Conservation (phyloP, 1,139 yeast genomes). For the Kodamaea plutei region DNA sequence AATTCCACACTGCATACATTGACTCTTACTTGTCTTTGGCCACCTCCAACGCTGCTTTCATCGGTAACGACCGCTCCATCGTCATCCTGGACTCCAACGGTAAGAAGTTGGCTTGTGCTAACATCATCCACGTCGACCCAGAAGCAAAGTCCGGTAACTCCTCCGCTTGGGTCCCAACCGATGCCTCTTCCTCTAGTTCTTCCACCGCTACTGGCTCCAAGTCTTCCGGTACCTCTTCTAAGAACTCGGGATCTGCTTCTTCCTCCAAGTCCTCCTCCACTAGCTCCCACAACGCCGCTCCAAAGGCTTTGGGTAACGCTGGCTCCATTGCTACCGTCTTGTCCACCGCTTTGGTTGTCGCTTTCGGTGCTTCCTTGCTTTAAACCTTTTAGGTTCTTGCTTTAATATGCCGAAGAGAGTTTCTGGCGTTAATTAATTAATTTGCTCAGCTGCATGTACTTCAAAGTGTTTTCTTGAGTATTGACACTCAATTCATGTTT, state of each 20-base stretch:
- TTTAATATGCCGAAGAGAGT: no score
- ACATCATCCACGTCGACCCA: slow-evolving; percentile 22
- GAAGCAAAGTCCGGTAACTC: slow-evolving; percentile 5
- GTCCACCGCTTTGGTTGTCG: slow-evolving; percentile 15
- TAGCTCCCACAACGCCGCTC: slow-evolving; percentile 1
- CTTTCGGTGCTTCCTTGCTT: slow-evolving; percentile 13
- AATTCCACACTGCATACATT: slow-evolving; percentile 23
- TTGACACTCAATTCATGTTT: no score
- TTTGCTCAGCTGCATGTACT: no score
- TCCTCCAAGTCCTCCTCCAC: slow-evolving; percentile 2
- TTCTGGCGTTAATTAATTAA: no score
- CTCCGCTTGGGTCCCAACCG: slow-evolving; percentile 7
- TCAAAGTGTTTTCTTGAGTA: no score
- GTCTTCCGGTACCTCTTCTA: slow-evolving; percentile 3
- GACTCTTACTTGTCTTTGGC: slow-evolving; percentile 40
- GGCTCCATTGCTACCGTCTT: slow-evolving; percentile 14
- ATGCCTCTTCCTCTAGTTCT: slow-evolving; percentile 7
- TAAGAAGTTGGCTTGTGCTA: slow-evolving; percentile 40
- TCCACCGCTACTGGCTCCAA: slow-evolving; percentile 2
- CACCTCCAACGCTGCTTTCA: slow-evolving; percentile 28
- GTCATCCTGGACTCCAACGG: slow-evolving; percentile 34
- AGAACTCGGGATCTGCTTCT: slow-evolving; percentile 3
- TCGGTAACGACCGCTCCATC: slow-evolving; percentile 33
- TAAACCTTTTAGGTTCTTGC: no score
- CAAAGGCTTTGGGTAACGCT: slow-evolving; percentile 8